A percentile compares a stretch with the other conserved stretches of the same genome.
phyloP scores from a whole-genome alignment of 495 filamentous ascomycete genomes.

The Immersiella caudata region DNA sequence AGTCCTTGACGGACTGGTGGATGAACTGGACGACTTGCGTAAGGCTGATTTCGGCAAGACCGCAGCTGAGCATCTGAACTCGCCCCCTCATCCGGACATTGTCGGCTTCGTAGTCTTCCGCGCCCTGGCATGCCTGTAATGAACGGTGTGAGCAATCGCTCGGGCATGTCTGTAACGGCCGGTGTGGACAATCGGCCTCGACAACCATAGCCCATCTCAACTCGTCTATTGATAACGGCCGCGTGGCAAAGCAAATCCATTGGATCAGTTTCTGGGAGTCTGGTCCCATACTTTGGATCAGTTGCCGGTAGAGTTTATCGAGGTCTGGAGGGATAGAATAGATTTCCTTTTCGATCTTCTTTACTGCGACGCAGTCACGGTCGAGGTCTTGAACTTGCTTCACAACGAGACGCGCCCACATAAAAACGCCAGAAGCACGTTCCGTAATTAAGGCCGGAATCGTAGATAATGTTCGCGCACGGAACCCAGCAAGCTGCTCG shows the following conservation, averaged over 20 bases:
- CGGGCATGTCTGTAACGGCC: constrained; percentile 24
- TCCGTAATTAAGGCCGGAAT: constrained; percentile 34
- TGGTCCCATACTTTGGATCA: constrained; percentile 27
- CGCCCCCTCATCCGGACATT: constrained; percentile 32
- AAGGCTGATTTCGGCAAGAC: constrained; percentile 38
- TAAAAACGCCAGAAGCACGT: constrained; percentile 37
- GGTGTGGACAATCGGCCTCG: constrained; percentile 28
- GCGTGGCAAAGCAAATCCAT: constrained; percentile 40
- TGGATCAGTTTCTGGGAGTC: constrained; percentile 35
- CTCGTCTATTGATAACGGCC: constrained; percentile 36
- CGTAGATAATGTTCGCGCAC: constrained; percentile 15
- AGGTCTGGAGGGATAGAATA: constrained; percentile 31
- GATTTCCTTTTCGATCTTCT: constrained; percentile 25
- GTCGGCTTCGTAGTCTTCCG: constrained; percentile 19
- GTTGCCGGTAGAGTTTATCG: constrained; percentile 34
- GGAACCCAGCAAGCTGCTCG: constrained; percentile 11
- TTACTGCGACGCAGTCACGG: constrained; percentile 17
- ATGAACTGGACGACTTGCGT: constrained; percentile 41
- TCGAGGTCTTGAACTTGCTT: constrained; percentile 26
- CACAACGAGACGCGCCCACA: constrained; percentile 42
- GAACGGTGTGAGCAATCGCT: too few species aligned
- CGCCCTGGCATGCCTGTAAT: constrained; percentile 25
- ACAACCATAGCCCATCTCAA: constrained; percentile 39
- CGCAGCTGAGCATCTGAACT: constrained; percentile 38
- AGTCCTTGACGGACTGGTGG: constrained; percentile 48